These are phyloP conservation scores for Aspergillus bertholletiae DNA, from an alignment of 495 filamentous ascomycete genomes.

Conservation along the genomic window DNA sequence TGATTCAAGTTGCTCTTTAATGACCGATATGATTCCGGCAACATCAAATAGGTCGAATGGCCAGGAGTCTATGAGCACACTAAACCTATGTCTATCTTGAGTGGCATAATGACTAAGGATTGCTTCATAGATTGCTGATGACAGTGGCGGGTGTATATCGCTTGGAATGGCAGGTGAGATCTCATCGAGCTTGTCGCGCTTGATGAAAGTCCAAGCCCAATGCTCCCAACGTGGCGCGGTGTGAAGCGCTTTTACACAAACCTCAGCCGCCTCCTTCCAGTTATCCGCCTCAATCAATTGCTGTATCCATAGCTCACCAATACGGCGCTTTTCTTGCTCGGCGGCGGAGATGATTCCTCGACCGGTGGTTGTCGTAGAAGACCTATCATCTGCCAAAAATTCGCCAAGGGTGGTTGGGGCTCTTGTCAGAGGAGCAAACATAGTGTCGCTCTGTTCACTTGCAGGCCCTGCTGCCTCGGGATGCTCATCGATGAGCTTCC, in stretches of 20 bases:
- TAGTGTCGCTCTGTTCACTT: conserved; percentile 48
- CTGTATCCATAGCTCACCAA: conserved; percentile 90
- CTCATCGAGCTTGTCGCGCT: conserved; percentile 79
- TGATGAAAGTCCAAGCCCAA: conserved; percentile 88
- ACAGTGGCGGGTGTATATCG: conserved; percentile 72
- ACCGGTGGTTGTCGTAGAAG: conserved; percentile 52
- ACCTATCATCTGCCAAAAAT: conserved; percentile 72
- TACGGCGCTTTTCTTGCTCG: conserved; percentile 84
- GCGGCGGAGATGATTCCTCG: conserved; percentile 52
- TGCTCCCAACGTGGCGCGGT: conserved; percentile 86
- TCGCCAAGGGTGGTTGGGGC: conserved; percentile 61
- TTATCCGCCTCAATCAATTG: conserved; percentile 69
- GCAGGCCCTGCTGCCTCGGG: conserved; percentile 49
- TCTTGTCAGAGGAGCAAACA: conserved; percentile 50
- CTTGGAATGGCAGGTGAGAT: conserved; percentile 81
- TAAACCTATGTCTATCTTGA: conserved; percentile 62
- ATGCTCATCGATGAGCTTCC: conserved; percentile 81
- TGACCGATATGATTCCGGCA: conserved; percentile 59
- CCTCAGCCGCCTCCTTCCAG: conserved; percentile 72
- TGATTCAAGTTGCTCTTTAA: conserved; percentile 70
- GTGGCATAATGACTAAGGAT: conserved; percentile 82
- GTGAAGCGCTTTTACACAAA: conserved; percentile 76
- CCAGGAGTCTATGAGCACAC: conserved; percentile 81
- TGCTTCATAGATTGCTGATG: conserved; percentile 78
- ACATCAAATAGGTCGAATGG: conserved; percentile 79